Percentiles rank a stretch among this genome's conserved stretches.
Evolutionary conservation across 192 early-diverging fungal species (phyloP).

Genomic region (Funneliformis mosseae): DNA sequence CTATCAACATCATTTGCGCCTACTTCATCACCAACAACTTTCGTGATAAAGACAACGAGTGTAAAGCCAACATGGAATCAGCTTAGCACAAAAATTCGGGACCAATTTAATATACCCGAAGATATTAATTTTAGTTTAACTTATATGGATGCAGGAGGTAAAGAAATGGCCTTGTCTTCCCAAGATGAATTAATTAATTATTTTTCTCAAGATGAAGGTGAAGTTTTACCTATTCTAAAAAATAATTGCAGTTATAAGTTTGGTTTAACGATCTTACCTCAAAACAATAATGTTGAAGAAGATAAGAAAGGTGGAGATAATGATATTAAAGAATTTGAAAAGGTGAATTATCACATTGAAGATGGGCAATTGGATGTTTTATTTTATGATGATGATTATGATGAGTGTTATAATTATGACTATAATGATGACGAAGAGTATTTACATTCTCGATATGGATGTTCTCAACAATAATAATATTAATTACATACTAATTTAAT

Average conservation of each 20-base stretch:
- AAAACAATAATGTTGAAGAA: not conserved
- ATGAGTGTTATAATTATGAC: not conserved
- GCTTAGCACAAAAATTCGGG: not conserved
- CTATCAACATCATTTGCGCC: not conserved
- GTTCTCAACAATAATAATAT: not conserved
- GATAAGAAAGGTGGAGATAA: not conserved
- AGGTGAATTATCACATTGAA: not conserved
- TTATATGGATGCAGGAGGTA: not conserved
- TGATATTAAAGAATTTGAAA: not conserved
- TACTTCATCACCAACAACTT: not conserved
- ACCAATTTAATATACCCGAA: not conserved
- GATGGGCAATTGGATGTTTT: not conserved
- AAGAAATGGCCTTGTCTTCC: not conserved
- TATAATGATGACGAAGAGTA: not conserved
- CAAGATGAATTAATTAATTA: not conserved
- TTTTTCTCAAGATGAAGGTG: not conserved
- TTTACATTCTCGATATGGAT: not conserved
- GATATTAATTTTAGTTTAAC: not conserved
- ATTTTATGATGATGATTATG: not conserved
- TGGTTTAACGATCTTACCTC: not conserved
- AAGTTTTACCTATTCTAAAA: not conserved
- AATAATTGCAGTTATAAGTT: not conserved
- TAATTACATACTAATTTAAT: no score
- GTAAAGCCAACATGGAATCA: not conserved
- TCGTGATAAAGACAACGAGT: not conserved